These are phyloP conservation scores for Croton setiger DNA, from an alignment of 441 rosid genomes.

Conservation along the genomic window DNA sequence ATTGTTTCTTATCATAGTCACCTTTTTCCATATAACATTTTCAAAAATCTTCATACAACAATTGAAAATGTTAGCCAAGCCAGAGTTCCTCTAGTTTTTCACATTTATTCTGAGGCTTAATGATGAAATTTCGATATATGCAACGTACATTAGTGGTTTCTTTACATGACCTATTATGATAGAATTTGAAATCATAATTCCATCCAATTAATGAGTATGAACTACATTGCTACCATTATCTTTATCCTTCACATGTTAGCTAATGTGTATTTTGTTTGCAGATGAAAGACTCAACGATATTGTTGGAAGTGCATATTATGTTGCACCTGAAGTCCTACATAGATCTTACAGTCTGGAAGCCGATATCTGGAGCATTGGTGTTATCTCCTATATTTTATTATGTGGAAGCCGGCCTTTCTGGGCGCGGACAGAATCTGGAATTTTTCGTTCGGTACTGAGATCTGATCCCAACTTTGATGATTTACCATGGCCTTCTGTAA, in stretches of 20 bases:
- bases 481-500: constrained; percentile 84
- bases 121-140: not conserved
- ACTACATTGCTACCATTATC: not conserved
- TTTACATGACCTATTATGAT: not conserved
- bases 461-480: constrained; percentile 85
- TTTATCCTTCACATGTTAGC: not conserved
- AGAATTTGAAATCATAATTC: not conserved
- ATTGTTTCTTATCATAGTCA: not conserved
- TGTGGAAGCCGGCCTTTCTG: constrained; percentile 98
- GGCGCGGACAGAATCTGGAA: constrained; percentile 97
- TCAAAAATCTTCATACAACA: not conserved
- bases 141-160: not conserved
- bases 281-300: constrained; percentile 92
- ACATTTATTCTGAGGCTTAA: not conserved
- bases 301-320: constrained; percentile 95
- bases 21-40: constrained; percentile 1
- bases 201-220: not conserved
- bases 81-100: not conserved
- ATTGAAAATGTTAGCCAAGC: not conserved
- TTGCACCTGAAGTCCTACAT: constrained; percentile 97
- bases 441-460: constrained; percentile 89
- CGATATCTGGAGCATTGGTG: constrained; percentile 96
- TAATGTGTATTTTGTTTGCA: constrained; percentile 25
- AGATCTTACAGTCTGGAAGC: constrained; percentile 85
- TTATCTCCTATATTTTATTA: constrained; percentile 80